Percentiles rank a stretch among this genome's conserved stretches.
Evolutionary conservation across 2,329 filamentous ascomycete species (phyloP).

Genomic region (Fusarium sp.): DNA sequence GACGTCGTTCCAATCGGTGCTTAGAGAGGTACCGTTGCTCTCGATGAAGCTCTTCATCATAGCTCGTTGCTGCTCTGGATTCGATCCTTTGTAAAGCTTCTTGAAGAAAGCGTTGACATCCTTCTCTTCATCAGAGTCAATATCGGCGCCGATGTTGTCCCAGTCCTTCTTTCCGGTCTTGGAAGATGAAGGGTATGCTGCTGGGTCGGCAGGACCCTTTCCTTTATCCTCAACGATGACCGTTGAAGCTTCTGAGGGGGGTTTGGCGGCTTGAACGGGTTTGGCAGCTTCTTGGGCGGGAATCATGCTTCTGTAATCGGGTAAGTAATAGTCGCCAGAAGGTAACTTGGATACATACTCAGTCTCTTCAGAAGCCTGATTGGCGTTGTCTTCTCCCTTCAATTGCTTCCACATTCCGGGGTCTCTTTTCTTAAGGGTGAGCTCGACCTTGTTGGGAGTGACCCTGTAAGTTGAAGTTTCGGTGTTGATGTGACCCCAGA

Average conservation of each 20-base stretch:
- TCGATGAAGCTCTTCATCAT: constrained; percentile 99
- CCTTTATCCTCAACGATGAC: constrained; percentile 13
- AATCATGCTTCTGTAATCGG: constrained; percentile 15
- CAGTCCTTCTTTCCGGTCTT: constrained; percentile 87
- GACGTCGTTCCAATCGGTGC: constrained; percentile 92
- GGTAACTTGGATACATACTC: constrained; percentile 34
- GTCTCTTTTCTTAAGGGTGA: constrained; percentile 74
- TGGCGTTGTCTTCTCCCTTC: constrained; percentile 29
- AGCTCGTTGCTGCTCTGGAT: constrained; percentile 83
- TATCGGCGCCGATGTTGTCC: constrained; percentile 76
- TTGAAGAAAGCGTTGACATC: constrained; percentile 89
- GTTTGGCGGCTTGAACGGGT: constrained; percentile 28
- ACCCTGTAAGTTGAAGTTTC: constrained; percentile 70
- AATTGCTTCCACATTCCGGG: constrained; percentile 73
- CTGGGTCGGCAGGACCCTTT: constrained; percentile 8
- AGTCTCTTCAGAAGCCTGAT: constrained; percentile 3
- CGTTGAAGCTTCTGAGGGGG: neutral
- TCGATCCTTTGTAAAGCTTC: constrained; percentile 80
- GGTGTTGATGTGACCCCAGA: constrained; percentile 74
- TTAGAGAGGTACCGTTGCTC: constrained; percentile 91
- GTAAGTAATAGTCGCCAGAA: constrained; percentile 6
- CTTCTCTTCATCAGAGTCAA: constrained; percentile 67
- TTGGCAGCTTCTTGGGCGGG: constrained; percentile 37
- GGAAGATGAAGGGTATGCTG: constrained; percentile 85
- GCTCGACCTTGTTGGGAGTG: constrained; percentile 82